These are phyloP conservation scores for Thielaviopsis musarum DNA, from an alignment of 2,329 filamentous ascomycete genomes.

Conservation along the genomic window DNA sequence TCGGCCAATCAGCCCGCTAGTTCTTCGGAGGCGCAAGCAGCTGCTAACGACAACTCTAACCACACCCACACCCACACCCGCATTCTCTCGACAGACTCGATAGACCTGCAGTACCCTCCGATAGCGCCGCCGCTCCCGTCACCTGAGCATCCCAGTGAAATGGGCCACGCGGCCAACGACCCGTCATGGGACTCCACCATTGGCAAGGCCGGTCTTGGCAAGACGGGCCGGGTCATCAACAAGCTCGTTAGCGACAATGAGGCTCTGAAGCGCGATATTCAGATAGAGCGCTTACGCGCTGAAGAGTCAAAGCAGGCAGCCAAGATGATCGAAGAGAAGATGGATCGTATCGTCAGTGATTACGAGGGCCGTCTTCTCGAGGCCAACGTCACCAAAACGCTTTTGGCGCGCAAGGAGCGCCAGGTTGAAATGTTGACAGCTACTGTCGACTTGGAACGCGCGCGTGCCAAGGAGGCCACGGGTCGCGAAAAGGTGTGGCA, in stretches of 20 bases:
- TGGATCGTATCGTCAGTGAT: constrained; percentile 49
- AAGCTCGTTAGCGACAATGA: constrained; percentile 69
- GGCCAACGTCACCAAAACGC: constrained; percentile 52
- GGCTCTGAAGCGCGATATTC: constrained; percentile 54
- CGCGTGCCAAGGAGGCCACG: constrained; percentile 41
- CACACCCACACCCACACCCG: constrained; percentile 17
- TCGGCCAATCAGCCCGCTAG: background rate
- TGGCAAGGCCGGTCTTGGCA: constrained; percentile 53
- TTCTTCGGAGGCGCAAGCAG: background rate
- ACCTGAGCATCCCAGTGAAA: constrained; percentile 13
- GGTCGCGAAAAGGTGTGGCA: constrained; percentile 44
- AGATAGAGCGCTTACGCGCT: constrained; percentile 45
- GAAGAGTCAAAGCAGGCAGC: constrained; percentile 57
- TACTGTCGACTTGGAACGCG: constrained; percentile 46
- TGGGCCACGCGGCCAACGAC: constrained; percentile 7
- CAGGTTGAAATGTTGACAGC: constrained; percentile 54
- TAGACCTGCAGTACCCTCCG: constrained; percentile 4
- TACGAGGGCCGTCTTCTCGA: constrained; percentile 55
- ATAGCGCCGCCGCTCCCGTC: constrained; percentile 13
- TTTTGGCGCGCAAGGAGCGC: constrained; percentile 55
- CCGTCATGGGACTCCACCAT: constrained; percentile 46
- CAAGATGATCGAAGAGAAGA: constrained; percentile 51
- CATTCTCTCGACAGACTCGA: constrained; percentile 5
- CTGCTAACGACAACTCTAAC: constrained; percentile 14
- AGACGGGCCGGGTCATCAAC: constrained; percentile 66